A percentile compares a stretch with the other conserved stretches of the same genome.
phyloP scores from a whole-genome alignment of 1,284 basidiomycete genomes.

The Ceratobasidium sp. region DNA sequence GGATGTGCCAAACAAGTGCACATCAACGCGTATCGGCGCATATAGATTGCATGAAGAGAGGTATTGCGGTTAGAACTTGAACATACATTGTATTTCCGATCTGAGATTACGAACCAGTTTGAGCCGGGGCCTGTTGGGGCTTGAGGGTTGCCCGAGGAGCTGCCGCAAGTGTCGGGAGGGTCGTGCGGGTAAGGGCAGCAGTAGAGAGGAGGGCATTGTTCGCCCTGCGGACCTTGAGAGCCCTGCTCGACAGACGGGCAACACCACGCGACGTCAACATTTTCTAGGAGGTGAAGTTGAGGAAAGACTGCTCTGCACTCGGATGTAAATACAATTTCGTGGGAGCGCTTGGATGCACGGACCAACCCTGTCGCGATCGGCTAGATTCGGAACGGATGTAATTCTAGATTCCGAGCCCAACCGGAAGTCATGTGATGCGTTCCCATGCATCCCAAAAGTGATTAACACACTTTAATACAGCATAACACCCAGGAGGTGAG shows the following conservation, averaged over 20 bases:
- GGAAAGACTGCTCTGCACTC: constrained; percentile 4
- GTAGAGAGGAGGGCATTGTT: constrained; percentile 78
- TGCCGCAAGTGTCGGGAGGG: constrained; percentile 53
- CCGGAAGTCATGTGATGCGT: too few relatives aligned
- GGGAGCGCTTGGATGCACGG: constrained; percentile 27
- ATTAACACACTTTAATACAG: too few relatives aligned
- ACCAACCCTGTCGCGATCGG: constrained; percentile 7
- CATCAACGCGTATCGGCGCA: constrained; percentile 42
- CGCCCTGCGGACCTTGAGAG: constrained; percentile 71
- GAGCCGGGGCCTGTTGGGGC: constrained; percentile 55
- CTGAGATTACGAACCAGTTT: constrained; percentile 50
- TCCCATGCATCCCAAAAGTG: too few relatives aligned
- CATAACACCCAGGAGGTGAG: too few relatives aligned
- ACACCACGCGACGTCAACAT: constrained; percentile 84
- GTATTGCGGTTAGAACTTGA: constrained; percentile 43
- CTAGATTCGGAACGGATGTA: constrained; percentile 12
- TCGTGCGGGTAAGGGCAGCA: constrained; percentile 58
- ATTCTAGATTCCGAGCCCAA: neutral
- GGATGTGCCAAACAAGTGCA: constrained; percentile 45
- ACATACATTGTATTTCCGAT: neutral
- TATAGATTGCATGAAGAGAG: constrained; percentile 42
- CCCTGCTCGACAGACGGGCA: constrained; percentile 80
- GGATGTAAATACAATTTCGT: constrained; percentile 19
- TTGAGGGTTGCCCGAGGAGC: constrained; percentile 51
- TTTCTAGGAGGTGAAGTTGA: constrained; percentile 40